Conservation (phyloP, 2,329 filamentous ascomycete species). For the Trichophyton rubrum region DNA sequence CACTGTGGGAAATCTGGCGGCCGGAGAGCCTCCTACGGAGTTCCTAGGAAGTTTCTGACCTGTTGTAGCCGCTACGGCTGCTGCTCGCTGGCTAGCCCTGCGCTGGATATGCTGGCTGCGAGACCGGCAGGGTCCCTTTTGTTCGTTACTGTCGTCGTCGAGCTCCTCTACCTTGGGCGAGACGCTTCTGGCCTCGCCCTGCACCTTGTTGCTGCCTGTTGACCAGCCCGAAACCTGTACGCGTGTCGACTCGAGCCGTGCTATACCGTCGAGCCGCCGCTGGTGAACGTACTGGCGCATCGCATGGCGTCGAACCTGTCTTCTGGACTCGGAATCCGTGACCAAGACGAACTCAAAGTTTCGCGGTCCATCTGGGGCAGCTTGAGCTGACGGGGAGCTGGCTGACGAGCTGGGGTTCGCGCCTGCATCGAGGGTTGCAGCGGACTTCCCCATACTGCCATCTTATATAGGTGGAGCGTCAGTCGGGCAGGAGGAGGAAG, state of each 20-base stretch:
- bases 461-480: neutral
- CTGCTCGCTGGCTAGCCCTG: neutral
- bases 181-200: neutral
- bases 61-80: neutral
- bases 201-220: neutral
- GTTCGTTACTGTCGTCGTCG: constrained; percentile 8
- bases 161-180: constrained; percentile 9
- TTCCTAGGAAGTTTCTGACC: neutral
- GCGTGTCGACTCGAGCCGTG: constrained; percentile 21
- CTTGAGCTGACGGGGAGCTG: neutral
- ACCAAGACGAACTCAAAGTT: constrained; percentile 25
- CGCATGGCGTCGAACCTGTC: constrained; percentile 25
- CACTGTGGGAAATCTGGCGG: neutral
- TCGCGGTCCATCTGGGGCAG: constrained; percentile 13
- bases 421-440: constrained; percentile 7
- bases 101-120: neutral
- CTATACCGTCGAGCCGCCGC: constrained; percentile 23
- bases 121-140: neutral
- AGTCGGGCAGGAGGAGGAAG: neutral
- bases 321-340: constrained; percentile 22
- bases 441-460: constrained; percentile 21
- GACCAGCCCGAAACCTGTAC: constrained; percentile 19
- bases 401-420: neutral
- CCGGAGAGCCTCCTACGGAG: neutral
- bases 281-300: constrained; percentile 27